These are phyloP conservation scores for Trichothecium sympodiale DNA, from an alignment of 2,329 filamentous ascomycete species.

Conservation along the genomic window DNA sequence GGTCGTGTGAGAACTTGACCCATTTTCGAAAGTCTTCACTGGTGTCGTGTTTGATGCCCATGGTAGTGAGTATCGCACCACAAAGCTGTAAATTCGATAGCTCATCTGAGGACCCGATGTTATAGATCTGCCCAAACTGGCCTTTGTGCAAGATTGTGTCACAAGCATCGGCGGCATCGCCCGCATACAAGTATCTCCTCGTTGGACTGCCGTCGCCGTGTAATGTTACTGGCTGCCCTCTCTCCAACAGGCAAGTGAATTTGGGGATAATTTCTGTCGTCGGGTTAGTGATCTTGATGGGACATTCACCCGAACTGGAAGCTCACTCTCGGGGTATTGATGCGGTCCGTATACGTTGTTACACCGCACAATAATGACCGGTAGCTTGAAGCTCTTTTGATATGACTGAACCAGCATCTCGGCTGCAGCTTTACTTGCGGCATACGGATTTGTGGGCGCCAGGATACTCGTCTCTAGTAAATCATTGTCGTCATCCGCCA, in stretches of 20 bases:
- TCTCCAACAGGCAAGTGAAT: conserved; percentile 62
- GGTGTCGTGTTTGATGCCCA: conserved; percentile 41
- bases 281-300: background rate
- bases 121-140: conserved; percentile 65
- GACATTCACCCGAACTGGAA: background rate
- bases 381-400: conserved; percentile 70
- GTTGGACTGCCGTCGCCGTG: conserved; percentile 69
- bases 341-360: conserved; percentile 84
- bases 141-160: conserved; percentile 77
- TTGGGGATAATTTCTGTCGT: conserved; percentile 69
- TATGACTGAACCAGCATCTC: conserved; percentile 87
- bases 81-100: conserved; percentile 65
- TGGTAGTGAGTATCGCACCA: conserved; percentile 49
- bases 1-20: conserved; percentile 66
- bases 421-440: conserved; percentile 69
- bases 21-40: conserved; percentile 47
- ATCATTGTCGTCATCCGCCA: conserved; percentile 60
- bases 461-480: conserved; percentile 63
- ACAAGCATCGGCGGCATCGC: conserved; percentile 70
- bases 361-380: conserved; percentile 67
- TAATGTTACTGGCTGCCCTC: conserved; percentile 55
- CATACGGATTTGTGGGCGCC: conserved; percentile 72
- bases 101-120: conserved; percentile 69
- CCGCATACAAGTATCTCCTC: conserved; percentile 66
- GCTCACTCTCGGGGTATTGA: conserved; percentile 71